Percentiles rank a stretch among this genome's conserved stretches.
phyloP scores from a whole-genome alignment of 768 basidiomycete genomes.

The Leccinum fibrillosum region DNA sequence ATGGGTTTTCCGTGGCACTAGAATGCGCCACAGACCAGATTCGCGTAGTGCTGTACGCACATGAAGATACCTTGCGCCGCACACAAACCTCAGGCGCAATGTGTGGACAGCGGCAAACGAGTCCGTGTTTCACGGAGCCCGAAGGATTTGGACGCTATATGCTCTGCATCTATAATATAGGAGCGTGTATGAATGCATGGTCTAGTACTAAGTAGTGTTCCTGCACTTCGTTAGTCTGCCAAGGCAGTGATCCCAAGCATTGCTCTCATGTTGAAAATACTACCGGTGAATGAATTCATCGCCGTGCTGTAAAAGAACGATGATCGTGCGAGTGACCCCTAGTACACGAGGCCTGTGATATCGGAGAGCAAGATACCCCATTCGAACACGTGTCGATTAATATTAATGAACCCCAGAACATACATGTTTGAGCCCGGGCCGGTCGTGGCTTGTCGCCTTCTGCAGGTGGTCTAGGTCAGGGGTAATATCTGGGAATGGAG shows the following conservation, averaged over 20 bases:
- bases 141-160: slow-evolving; percentile 1
- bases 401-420: too few relatives aligned
- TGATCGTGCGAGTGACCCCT: slow-evolving; percentile 27
- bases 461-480: too few relatives aligned
- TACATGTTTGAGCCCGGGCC: too few relatives aligned
- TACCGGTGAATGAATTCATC: slow-evolving; percentile 39
- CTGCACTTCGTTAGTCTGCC: slow-evolving; percentile 30
- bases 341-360: slow-evolving; percentile 35
- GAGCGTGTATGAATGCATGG: neutral
- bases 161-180: slow-evolving; percentile 2
- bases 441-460: too few relatives aligned
- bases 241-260: slow-evolving; percentile 29
- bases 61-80: slow-evolving; percentile 1
- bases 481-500: too few relatives aligned
- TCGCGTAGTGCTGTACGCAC: slow-evolving; percentile 24
- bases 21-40: slow-evolving; percentile 28
- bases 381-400: slow-evolving; percentile 29
- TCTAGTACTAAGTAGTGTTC: neutral
- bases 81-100: neutral
- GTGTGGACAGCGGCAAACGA: neutral
- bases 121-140: slow-evolving; percentile 13
- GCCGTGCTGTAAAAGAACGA: slow-evolving; percentile 39
- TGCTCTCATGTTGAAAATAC: slow-evolving; percentile 37
- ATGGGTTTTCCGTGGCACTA: slow-evolving; percentile 57
- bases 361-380: slow-evolving; percentile 42